A percentile compares a stretch with the other conserved stretches of the same genome.
Evolutionary conservation across 1,284 basidiomycete genomes (phyloP).

Genomic region (Clitocybe nebularis): DNA sequence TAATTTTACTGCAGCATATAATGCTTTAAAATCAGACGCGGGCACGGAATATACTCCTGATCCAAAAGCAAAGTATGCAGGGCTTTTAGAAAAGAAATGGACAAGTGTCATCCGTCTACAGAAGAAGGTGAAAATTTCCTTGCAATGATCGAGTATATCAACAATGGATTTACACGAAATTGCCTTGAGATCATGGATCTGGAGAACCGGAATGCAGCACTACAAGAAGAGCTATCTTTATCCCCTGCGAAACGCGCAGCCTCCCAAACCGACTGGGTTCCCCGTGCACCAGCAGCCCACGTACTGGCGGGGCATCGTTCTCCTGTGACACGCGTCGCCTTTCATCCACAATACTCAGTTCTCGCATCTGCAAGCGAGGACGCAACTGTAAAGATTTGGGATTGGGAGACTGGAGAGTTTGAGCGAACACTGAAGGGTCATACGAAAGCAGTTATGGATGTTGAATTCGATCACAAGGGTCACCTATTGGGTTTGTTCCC

Average conservation of each 20-base stretch:
- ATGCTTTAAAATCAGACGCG: constrained; percentile 59
- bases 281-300: constrained; percentile 75
- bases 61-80: constrained; percentile 79
- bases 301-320: constrained; percentile 79
- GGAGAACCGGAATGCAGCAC: constrained; percentile 72
- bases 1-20: constrained; percentile 61
- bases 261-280: constrained; percentile 75
- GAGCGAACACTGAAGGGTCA: constrained; percentile 91
- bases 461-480: constrained; percentile 86
- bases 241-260: constrained; percentile 54
- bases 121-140: constrained; percentile 90
- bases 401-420: constrained; percentile 93
- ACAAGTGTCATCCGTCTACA: constrained; percentile 89
- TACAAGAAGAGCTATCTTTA: constrained; percentile 73
- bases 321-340: constrained; percentile 76
- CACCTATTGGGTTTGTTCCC: constrained; percentile 64
- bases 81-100: constrained; percentile 93
- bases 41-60: constrained; percentile 70
- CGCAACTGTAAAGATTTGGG: constrained; percentile 88
- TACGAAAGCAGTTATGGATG: constrained; percentile 84
- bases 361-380: constrained; percentile 87
- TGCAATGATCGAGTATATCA: too few relatives aligned
- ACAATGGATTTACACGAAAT: too few relatives aligned
- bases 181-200: constrained; percentile 87
- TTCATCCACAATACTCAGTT: constrained; percentile 84